Evolutionary conservation across 2,329 filamentous ascomycete species (phyloP).

Genomic region (Fusarium proliferatum): DNA sequence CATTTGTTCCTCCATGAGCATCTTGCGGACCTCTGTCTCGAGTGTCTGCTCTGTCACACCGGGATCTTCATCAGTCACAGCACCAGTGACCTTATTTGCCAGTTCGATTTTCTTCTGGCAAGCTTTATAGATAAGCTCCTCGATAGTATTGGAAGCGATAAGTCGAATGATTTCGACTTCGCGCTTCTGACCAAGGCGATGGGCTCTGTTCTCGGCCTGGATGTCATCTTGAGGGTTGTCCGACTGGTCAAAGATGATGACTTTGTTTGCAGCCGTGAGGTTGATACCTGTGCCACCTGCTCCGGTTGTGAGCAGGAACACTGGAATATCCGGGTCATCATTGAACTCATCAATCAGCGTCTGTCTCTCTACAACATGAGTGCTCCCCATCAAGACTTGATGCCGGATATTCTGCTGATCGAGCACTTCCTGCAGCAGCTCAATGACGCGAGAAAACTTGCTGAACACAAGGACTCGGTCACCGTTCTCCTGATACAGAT

Average conservation of each 20-base stretch:
- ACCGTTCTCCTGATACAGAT: slow-evolving; percentile 78
- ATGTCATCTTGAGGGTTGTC: slow-evolving; percentile 98
- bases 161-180: slow-evolving; percentile 92
- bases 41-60: slow-evolving; percentile 50
- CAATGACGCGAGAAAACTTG: slow-evolving; percentile 90
- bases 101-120: slow-evolving; percentile 94
- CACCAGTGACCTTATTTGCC: slow-evolving; percentile 70
- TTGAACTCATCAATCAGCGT: slow-evolving; percentile 90
- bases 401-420: slow-evolving; percentile 78
- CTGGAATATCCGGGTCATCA: slow-evolving; percentile 78
- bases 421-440: slow-evolving; percentile 87
- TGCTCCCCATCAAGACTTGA: slow-evolving; percentile 87
- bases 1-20: slow-evolving; percentile 55
- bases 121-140: slow-evolving; percentile 91
- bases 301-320: slow-evolving; percentile 93
- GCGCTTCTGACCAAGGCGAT: slow-evolving; percentile 90
- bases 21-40: slow-evolving; percentile 58
- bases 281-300: slow-evolving; percentile 98
- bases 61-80: slow-evolving; percentile 46
- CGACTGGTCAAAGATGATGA: slow-evolving; percentile 96
- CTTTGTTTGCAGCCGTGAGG: slow-evolving; percentile 93
- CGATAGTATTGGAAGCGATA: slow-evolving; percentile 83
- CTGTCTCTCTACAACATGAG: slow-evolving; percentile 84
- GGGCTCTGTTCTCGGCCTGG: slow-evolving; percentile 97
- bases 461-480: slow-evolving; percentile 93